Evolutionary conservation across 2,329 filamentous ascomycete genomes (phyloP), one percentile per base, ranked within the genome.

Genomic region (Mycocentrospora acerina): DNA sequence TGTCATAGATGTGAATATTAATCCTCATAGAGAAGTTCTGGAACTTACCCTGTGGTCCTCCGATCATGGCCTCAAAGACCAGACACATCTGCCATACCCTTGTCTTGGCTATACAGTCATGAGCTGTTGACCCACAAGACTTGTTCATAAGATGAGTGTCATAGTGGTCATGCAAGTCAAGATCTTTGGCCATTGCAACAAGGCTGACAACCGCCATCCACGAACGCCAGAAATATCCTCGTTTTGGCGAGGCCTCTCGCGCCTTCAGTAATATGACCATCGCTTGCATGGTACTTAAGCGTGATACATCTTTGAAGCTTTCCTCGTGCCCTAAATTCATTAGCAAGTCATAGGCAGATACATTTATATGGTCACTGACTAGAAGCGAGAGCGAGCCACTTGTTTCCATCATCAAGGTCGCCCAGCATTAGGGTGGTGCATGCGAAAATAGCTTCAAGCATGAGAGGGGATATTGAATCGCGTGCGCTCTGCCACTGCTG

Each of bases 131-230:
- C 4, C 80, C 82, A 61, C 93, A 97, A 1, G 78, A 66, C 37
- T 78, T 79, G 15, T 85, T 87, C 35, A 81, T 79, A 47, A 84
- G 78, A 64, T 97, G 93, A 29, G 83, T 81, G 42, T 86, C 83
- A 46, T 82, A 82, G 68, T 97, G 91, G 49, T 95, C 89, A 60
- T 96, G 84, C 5, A 97, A 73, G 14, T 90, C 88, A 22, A 97
- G 74, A 61, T 96, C 91, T 59, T 94, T 93, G 17, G 83, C 89
- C 88, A 97, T 95, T 31, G 90, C 85, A 7, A 95, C 85, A 48
- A 91, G 89, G 44, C 90, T 88, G 36, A 95, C 91, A 14, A 95
- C 82, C 4, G 87, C 88, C 82, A 96, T 95, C 91, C 93, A 97
- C 0, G 93, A 97, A 25, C 91, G 84, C 69, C 93, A 97, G 67